Evolutionary conservation across 163 green algal genomes (phyloP).

Genomic region (Prototheca wickerhamii): DNA sequence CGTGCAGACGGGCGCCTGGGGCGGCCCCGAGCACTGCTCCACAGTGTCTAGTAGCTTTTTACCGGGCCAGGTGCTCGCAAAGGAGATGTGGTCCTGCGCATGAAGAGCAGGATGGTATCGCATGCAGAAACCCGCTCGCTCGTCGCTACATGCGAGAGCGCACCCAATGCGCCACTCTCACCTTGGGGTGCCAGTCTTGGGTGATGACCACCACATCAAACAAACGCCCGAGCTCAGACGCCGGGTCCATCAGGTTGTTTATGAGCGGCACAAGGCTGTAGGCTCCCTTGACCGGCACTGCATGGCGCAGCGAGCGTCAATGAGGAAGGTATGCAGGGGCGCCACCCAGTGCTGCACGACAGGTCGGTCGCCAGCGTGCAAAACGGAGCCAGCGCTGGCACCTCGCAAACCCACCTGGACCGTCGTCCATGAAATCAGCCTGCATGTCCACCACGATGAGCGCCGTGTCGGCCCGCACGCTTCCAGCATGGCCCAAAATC

Average conservation of each 20-base stretch:
- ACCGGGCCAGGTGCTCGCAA: neutral
- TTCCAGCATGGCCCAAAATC: too few species aligned
- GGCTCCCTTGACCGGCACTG: neutral
- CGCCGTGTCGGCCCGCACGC: neutral
- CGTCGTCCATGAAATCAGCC: slow-evolving; percentile 4
- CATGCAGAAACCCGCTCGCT: too few species aligned
- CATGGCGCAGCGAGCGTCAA: neutral
- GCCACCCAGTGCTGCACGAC: neutral
- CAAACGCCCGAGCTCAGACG: neutral
- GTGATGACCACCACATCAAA: neutral
- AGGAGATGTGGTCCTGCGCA: slow-evolving; percentile 9
- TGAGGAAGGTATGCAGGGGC: neutral
- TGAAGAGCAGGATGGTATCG: too few species aligned
- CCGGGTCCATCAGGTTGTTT: neutral
- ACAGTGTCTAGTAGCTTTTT: neutral
- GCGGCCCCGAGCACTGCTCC: neutral
- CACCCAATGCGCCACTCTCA: too few species aligned
- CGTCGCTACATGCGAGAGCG: too few species aligned
- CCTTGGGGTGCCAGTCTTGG: neutral
- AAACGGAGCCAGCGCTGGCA: neutral
- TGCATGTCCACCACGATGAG: neutral
- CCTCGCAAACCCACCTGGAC: neutral
- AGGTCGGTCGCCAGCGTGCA: neutral
- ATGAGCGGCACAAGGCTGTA: neutral
- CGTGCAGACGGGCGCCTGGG: neutral